These are phyloP conservation scores for Tolypocladium tundrense DNA, from an alignment of 2,329 filamentous ascomycete species.

Conservation along the genomic window DNA sequence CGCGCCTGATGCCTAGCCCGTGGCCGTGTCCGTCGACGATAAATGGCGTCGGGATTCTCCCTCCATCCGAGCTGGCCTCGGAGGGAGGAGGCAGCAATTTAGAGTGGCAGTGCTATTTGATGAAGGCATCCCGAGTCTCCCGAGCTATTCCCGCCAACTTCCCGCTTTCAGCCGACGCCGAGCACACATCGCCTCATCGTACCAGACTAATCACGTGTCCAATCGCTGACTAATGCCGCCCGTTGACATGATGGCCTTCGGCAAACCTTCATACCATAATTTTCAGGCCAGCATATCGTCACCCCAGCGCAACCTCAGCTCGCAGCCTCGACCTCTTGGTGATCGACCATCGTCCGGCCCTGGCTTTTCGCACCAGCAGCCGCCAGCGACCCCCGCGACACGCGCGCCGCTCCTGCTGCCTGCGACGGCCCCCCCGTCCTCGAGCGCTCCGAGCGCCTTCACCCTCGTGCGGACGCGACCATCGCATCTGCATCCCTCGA, in stretches of 20 bases:
- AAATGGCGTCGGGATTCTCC: neutral
- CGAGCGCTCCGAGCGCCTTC: neutral
- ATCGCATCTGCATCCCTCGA: neutral
- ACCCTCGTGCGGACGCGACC: neutral
- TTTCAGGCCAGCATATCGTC: constrained; percentile 14
- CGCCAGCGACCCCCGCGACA: neutral
- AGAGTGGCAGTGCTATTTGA: neutral
- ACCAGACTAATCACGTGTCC: constrained; percentile 15
- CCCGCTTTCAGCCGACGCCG: neutral
- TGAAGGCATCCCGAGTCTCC: neutral
- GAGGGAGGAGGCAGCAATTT: neutral
- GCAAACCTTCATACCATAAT: constrained; percentile 15
- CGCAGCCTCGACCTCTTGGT: neutral
- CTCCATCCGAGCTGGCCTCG: constrained; percentile 1
- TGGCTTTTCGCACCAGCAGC: neutral
- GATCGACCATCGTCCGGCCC: neutral
- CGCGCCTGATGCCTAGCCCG: neutral
- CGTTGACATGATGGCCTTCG: neutral
- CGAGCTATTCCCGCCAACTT: neutral
- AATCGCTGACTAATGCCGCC: constrained; percentile 17
- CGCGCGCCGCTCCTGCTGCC: neutral
- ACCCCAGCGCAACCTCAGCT: constrained; percentile 5
- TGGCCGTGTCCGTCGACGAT: neutral
- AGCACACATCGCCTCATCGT: neutral
- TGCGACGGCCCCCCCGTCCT: neutral